A percentile compares a stretch with the other conserved stretches of the same genome.
Conservation (phyloP, 345 rosid genomes). For the Eucalyptus sp. region DNA sequence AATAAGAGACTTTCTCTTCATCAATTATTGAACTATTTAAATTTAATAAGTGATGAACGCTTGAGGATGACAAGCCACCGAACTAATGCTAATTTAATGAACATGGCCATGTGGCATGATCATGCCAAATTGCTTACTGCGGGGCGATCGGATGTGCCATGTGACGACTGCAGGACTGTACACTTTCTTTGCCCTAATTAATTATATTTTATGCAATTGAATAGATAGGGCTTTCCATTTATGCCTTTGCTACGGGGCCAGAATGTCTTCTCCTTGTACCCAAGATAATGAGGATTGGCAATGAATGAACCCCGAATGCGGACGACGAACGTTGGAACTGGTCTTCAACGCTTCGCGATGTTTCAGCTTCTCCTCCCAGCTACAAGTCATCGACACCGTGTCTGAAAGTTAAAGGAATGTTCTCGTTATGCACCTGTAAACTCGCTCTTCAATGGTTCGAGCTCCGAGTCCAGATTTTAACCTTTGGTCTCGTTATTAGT, state of each 20-base stretch:
- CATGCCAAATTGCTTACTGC: neutral
- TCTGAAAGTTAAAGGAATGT: neutral
- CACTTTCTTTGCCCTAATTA: neutral
- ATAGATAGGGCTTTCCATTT: neutral
- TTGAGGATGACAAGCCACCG: no score
- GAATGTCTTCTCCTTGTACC: no score
- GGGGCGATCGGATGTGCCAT: fast-evolving
- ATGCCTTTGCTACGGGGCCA: neutral
- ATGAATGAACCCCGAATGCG: neutral
- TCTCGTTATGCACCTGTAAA: neutral
- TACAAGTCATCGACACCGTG: neutral
- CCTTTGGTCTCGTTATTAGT: neutral
- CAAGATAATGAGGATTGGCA: neutral
- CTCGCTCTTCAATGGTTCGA: neutral
- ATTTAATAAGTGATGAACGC: no score
- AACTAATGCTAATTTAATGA: neutral
- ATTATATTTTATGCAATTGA: neutral
- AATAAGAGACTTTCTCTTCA: no score
- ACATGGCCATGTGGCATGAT: neutral
- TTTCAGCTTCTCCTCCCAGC: neutral
- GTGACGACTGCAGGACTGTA: neutral
- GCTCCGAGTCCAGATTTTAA: neutral
- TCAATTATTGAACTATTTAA: no score
- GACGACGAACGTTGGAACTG: neutral
- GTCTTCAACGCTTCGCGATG: neutral